Percentiles rank a stretch among this genome's conserved stretches.
These are phyloP conservation scores for Phaeotremella skinneri DNA, from an alignment of 768 basidiomycete species.

Conservation along the genomic window DNA sequence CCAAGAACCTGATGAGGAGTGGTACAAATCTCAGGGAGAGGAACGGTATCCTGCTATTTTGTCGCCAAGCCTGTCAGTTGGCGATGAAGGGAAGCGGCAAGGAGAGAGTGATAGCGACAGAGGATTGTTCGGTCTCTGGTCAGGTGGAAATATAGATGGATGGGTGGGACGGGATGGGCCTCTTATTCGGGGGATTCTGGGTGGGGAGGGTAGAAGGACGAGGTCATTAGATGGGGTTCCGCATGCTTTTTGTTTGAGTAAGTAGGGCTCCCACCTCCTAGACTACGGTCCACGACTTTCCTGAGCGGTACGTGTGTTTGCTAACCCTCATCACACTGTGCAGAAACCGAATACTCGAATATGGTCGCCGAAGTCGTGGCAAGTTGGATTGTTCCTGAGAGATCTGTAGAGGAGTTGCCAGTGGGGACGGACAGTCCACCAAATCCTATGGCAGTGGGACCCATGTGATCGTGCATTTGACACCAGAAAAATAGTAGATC, in stretches of 20 bases:
- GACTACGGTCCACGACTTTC: background rate
- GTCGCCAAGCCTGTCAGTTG: too few relatives aligned
- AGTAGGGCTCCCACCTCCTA: slow-evolving; percentile 38
- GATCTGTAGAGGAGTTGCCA: background rate
- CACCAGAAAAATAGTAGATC: too few relatives aligned
- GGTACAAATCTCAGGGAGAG: slow-evolving; percentile 49
- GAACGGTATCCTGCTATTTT: background rate
- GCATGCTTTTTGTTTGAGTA: slow-evolving; percentile 74
- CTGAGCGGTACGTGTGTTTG: background rate
- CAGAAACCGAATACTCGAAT: slow-evolving; percentile 24
- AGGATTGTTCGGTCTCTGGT: slow-evolving; percentile 60
- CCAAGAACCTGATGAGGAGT: slow-evolving; percentile 56
- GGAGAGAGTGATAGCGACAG: slow-evolving; percentile 41
- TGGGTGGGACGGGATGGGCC: slow-evolving; percentile 67
- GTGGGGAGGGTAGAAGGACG: slow-evolving; percentile 53
- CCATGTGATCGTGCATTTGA: slow-evolving; percentile 1
- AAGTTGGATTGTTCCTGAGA: slow-evolving; percentile 26
- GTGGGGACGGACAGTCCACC: background rate
- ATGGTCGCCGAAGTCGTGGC: slow-evolving; percentile 30
- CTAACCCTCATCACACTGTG: background rate
- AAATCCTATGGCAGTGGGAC: background rate
- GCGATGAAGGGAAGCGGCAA: slow-evolving; percentile 32
- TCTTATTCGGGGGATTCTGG: slow-evolving; percentile 55
- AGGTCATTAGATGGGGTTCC: slow-evolving; percentile 59
- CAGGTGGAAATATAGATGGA: slow-evolving; percentile 59